Evolutionary conservation across 768 basidiomycete species (phyloP).

Genomic region (Myochromella boudieri): DNA sequence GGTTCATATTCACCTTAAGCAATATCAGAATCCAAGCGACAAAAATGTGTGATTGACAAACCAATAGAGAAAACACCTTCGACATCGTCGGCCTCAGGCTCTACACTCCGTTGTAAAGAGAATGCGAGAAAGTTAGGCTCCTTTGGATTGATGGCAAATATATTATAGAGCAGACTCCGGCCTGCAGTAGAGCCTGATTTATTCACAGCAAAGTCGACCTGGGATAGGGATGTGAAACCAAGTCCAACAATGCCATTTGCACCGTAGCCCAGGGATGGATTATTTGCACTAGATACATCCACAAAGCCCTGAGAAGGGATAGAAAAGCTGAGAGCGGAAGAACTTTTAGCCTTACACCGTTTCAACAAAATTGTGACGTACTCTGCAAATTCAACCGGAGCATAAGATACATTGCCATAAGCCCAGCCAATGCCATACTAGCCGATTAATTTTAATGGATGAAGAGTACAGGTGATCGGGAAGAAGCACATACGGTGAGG

Average conservation of each 20-base stretch:
- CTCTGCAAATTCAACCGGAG: constrained; percentile 70
- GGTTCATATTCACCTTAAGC: constrained; percentile 65
- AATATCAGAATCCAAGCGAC: constrained; percentile 55
- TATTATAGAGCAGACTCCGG: constrained; percentile 71
- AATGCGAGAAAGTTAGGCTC: constrained; percentile 85
- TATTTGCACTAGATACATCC: constrained; percentile 60
- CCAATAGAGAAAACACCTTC: constrained; percentile 75
- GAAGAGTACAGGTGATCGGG: not conserved
- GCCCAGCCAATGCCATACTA: constrained; percentile 87
- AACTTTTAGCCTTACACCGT: not conserved
- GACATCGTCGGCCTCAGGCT: constrained; percentile 51
- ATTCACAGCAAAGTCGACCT: constrained; percentile 63
- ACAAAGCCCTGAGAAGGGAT: constrained; percentile 72
- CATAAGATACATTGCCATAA: constrained; percentile 60
- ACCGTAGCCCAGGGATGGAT: constrained; percentile 73
- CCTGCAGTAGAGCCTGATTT: constrained; percentile 58
- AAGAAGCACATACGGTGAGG: constrained; percentile 50
- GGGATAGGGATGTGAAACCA: constrained; percentile 77
- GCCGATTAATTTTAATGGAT: constrained; percentile 1
- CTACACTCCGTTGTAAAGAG: constrained; percentile 60
- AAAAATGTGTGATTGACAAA: constrained; percentile 55
- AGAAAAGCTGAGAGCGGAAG: constrained; percentile 45
- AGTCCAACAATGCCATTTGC: constrained; percentile 73
- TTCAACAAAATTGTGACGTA: constrained; percentile 28
- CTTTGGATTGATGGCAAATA: constrained; percentile 64